Percentiles rank a stretch among this genome's conserved stretches.
phyloP scores from a whole-genome alignment of 208 protist species.

The Trypanosoma brucei region DNA sequence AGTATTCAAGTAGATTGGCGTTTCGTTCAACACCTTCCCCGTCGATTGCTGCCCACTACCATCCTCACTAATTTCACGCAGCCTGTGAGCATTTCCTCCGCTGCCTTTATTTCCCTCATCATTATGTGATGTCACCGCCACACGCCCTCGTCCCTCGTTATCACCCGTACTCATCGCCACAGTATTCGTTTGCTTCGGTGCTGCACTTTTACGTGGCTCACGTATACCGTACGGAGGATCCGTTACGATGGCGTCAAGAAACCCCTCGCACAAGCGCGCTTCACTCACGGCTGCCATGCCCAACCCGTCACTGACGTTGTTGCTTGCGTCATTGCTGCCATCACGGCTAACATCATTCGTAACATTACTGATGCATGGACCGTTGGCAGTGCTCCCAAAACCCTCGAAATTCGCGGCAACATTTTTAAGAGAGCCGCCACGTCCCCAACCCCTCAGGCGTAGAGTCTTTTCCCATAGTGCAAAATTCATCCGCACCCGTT shows the following conservation, averaged over 20 bases:
- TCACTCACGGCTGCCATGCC: not conserved
- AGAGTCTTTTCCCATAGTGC: conserved; percentile 43
- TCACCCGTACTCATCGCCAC: conserved; percentile 18
- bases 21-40: too few relatives aligned
- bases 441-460: conserved; percentile 6
- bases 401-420: too few relatives aligned
- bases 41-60: too few relatives aligned
- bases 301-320: too few relatives aligned
- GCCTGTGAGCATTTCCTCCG: too few relatives aligned
- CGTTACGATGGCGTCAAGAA: conserved; percentile 90
- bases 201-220: conserved; percentile 60
- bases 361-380: not conserved
- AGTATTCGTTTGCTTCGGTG: not conserved
- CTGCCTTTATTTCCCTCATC: too few relatives aligned
- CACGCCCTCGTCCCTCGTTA: conserved; percentile 18
- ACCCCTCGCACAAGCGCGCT: conserved; percentile 18
- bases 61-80: too few relatives aligned
- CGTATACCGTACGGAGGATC: conserved; percentile 92
- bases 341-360: not conserved
- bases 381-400: not conserved
- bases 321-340: too few relatives aligned
- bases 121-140: too few relatives aligned
- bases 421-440: too few relatives aligned
- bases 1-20: too few relatives aligned
- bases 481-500: conserved; percentile 84